Evolutionary conservation across 495 filamentous ascomycete species (phyloP).

Genomic region (Neurospora pannonica): DNA sequence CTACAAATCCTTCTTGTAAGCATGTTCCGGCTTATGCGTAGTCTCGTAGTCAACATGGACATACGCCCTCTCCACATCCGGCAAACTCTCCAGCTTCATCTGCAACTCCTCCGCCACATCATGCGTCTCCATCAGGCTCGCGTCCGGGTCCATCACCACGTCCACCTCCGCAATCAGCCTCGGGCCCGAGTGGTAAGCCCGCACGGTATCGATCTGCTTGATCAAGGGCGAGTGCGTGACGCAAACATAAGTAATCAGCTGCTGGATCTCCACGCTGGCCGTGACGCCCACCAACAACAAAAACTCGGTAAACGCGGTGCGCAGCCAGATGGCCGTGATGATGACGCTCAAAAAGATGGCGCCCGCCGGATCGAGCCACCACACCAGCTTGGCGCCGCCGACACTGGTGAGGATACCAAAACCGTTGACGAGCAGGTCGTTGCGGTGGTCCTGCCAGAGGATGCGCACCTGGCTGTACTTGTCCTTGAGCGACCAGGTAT

Average conservation of each 20-base stretch:
- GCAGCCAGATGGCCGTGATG: conserved; percentile 69
- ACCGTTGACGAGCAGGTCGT: conserved; percentile 81
- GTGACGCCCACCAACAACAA: conserved; percentile 82
- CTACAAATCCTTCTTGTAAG: conserved; percentile 45
- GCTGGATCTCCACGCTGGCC: conserved; percentile 75
- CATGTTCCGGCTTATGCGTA: conserved; percentile 81
- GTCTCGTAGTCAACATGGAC: conserved; percentile 96
- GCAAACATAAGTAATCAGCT: conserved; percentile 93
- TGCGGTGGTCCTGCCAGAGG: conserved; percentile 86
- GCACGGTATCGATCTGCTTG: conserved; percentile 82
- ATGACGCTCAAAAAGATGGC: conserved; percentile 74
- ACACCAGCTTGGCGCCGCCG: conserved; percentile 72
- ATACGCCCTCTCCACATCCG: conserved; percentile 88
- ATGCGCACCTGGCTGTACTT: conserved; percentile 83
- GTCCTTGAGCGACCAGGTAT: conserved; percentile 85
- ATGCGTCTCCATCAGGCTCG: conserved; percentile 68
- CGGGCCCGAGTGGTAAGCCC: conserved; percentile 85
- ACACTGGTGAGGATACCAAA: conserved; percentile 87
- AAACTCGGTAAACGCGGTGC: conserved; percentile 83
- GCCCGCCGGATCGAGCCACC: conserved; percentile 95
- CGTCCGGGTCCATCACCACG: conserved; percentile 68
- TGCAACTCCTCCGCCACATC: conserved; percentile 92
- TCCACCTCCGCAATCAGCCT: conserved; percentile 86
- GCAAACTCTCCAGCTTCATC: conserved; percentile 85
- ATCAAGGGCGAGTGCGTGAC: conserved; percentile 82